A percentile compares a stretch with the other conserved stretches of the same genome.
Conservation (phyloP, 768 basidiomycete species). For the Strobilomyces dryophilus region DNA sequence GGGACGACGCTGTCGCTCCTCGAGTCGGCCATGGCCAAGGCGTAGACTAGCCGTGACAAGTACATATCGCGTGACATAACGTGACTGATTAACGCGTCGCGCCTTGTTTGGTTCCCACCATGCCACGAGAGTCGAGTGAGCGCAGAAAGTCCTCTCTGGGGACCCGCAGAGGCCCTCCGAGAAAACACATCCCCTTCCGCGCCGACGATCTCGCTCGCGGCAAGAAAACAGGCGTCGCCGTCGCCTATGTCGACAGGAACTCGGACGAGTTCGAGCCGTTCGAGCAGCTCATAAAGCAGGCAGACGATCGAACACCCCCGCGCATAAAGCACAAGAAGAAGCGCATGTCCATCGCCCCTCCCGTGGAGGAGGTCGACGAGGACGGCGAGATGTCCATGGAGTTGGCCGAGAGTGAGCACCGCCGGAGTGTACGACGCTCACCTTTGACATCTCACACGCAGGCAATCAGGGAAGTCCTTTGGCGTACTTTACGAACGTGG, state of each 20-base stretch:
- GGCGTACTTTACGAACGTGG: slow-evolving; percentile 34
- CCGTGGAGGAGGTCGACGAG: slow-evolving; percentile 41
- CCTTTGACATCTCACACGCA: slow-evolving; percentile 2
- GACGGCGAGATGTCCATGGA: slow-evolving; percentile 80
- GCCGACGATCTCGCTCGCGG: slow-evolving; percentile 75
- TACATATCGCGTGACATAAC: slow-evolving; percentile 21
- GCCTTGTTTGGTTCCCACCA: slow-evolving; percentile 28
- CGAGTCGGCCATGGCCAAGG: slow-evolving; percentile 17
- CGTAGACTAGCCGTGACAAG: slow-evolving; percentile 11
- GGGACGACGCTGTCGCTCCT: slow-evolving; percentile 13
- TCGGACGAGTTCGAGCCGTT: slow-evolving; percentile 85
- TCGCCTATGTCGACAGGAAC: slow-evolving; percentile 63
- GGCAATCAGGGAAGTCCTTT: slow-evolving; percentile 31
- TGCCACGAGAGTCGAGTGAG: slow-evolving; percentile 25
- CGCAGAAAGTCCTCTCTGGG: slow-evolving; percentile 39
- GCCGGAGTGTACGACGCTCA: slow-evolving; percentile 2
- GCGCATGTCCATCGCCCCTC: slow-evolving; percentile 36
- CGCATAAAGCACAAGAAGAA: slow-evolving; percentile 49
- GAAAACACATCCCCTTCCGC: slow-evolving; percentile 71
- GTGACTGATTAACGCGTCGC: slow-evolving; percentile 23
- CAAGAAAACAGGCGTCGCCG: slow-evolving; percentile 74
- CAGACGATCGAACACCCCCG: slow-evolving; percentile 62
- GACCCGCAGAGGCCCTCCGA: slow-evolving; percentile 53
- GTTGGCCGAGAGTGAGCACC: slow-evolving; percentile 59
- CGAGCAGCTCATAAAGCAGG: slow-evolving; percentile 67